These are phyloP conservation scores for Quercus phellos DNA, from an alignment of 331 rosid species.

Conservation along the genomic window DNA sequence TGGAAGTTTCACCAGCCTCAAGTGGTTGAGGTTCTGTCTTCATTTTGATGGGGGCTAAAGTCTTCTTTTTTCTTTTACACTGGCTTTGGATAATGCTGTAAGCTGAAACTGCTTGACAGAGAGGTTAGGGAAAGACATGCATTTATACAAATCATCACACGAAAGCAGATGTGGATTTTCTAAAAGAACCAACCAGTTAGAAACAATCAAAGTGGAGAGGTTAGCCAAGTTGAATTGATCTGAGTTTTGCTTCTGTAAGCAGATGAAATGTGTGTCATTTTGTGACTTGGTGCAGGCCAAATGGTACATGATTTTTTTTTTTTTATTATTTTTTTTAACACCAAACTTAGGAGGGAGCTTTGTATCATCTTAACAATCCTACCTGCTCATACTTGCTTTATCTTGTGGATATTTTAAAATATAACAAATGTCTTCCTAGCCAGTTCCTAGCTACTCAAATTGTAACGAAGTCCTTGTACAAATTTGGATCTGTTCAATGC, in stretches of 20 bases:
- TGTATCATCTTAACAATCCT: neutral
- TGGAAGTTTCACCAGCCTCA: conserved; percentile 32
- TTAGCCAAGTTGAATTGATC: neutral
- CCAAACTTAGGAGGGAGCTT: neutral
- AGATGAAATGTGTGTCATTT: too few species aligned
- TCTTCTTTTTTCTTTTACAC: neutral
- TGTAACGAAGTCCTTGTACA: neutral
- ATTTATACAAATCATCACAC: neutral
- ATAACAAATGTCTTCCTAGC: neutral
- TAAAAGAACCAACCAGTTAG: neutral
- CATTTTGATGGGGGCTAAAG: conserved; percentile 22
- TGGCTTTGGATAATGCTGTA: neutral
- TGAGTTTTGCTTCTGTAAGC: neutral
- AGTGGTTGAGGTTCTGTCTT: conserved; percentile 13
- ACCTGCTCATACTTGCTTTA: neutral
- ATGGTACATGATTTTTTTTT: neutral
- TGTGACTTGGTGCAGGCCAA: neutral
- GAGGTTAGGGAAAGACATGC: neutral
- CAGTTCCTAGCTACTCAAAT: too few species aligned
- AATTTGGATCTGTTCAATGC: neutral
- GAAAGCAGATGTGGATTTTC: neutral
- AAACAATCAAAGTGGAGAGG: neutral
- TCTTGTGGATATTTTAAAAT: neutral
- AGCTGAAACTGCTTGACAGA: neutral
- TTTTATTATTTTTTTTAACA: neutral